These are phyloP conservation scores for Bruguiera hainesii DNA, from an alignment of 441 rosid species.

Conservation along the genomic window DNA sequence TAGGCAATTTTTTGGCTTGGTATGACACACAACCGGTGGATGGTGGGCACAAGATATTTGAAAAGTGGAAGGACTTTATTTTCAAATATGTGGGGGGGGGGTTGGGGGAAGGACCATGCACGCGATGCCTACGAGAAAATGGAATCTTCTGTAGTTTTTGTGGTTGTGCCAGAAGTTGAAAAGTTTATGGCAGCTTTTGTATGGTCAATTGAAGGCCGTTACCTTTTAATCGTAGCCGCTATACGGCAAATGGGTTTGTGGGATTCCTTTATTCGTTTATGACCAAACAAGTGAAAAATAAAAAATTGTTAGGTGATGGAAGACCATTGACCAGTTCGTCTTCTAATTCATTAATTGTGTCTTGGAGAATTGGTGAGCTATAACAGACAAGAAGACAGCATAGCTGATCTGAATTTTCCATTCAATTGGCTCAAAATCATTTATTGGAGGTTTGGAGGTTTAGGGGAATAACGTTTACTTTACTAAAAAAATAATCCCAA, in stretches of 20 bases:
- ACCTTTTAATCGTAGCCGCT: too few species aligned
- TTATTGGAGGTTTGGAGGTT: too few species aligned
- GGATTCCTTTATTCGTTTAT: too few species aligned
- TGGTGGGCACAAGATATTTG: conserved; percentile 5
- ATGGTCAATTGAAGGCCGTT: too few species aligned
- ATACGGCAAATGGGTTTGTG: too few species aligned
- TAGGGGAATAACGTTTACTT: too few species aligned
- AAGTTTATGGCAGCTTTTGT: not conserved
- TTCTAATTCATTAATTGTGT: not conserved
- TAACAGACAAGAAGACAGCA: not conserved
- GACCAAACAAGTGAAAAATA: not conserved
- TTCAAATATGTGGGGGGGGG: not conserved
- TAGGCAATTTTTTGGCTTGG: conserved; percentile 18
- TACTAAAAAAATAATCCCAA: too few species aligned
- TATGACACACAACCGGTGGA: not conserved
- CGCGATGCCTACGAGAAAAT: conserved; percentile 31
- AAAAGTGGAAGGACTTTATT: not conserved
- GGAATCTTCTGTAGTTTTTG: conserved; percentile 15
- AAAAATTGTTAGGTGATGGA: not conserved
- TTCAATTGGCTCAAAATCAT: too few species aligned
- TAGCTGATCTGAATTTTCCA: too few species aligned
- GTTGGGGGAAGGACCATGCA: conserved; percentile 27
- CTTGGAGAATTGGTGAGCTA: conserved; percentile 1
- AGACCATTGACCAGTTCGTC: not conserved
- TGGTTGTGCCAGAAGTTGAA: too few species aligned